Conservation (phyloP, 768 basidiomycete genomes). For the Podaxis mareebaensis region DNA sequence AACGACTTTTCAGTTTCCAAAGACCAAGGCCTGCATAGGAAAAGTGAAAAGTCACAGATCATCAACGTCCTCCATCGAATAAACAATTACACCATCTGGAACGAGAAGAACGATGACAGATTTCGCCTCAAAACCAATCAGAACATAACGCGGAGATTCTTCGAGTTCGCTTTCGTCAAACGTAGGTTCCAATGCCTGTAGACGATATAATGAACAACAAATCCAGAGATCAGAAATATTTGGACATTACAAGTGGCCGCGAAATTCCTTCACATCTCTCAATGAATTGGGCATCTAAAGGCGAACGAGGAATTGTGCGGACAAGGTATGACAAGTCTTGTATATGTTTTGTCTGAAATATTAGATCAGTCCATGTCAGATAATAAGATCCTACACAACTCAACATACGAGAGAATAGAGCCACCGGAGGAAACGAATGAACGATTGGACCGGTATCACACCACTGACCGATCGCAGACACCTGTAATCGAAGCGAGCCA, state of each 20-base stretch:
- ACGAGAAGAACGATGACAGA: background rate
- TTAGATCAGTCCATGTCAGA: background rate
- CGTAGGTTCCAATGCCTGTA: background rate
- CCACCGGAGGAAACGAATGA: background rate
- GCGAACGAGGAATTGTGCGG: background rate
- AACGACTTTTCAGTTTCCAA: no score
- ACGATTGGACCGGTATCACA: background rate
- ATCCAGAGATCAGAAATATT: no score
- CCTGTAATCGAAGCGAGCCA: background rate
- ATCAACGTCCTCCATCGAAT: background rate
- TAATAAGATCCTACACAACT: no score
- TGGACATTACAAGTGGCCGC: background rate
- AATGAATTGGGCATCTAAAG: background rate
- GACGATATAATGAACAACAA: no score
- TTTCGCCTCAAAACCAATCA: background rate
- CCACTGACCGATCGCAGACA: background rate
- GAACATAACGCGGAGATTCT: background rate
- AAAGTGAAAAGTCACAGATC: background rate
- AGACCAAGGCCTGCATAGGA: no score
- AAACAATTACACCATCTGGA: background rate
- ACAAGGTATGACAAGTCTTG: background rate
- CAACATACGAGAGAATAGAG: background rate
- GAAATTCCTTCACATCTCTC: background rate
- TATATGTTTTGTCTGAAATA: background rate
- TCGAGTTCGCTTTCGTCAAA: background rate